Evolutionary conservation across 2,329 filamentous ascomycete species (phyloP), one percentile per base, ranked within the genome.

Genomic region (Sporothrix phasma): DNA sequence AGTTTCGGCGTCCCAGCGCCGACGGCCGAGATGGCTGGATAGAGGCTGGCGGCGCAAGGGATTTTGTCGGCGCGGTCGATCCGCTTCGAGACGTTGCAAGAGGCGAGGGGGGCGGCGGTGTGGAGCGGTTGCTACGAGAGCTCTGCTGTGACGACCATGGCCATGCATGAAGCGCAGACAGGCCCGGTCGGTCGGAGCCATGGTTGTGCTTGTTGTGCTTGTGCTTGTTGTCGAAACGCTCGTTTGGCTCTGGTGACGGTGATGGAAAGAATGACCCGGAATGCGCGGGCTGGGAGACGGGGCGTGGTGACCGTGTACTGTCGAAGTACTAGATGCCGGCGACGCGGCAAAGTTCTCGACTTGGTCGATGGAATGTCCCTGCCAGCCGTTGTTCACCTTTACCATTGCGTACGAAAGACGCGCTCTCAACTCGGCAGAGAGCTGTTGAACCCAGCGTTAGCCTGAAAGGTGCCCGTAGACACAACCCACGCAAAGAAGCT

Each of bases 331-430:
- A 58, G 87, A 81, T 39, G 81, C 77, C 29, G 86, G 85, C 1
- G 88, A 90, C 22, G 80, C 83, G 65, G 81, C 84, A 46, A 90
- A 76, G 54, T 84, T 84, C 75, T 93, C 90, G 34, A 93, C 84
- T 74, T 93, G 89, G 63, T 88, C 86, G 65, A 94, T 84, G 19
- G 85, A 86, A 67, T 88, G 86, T 59, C 87, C 83, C 75, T 96
- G 89, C 88, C 92, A 94, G 65, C 90, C 91, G 72, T 95, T 87
- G 73, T 91, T 90, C 46, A 97, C 89, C 75, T 96, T 97, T 72
- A 95, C 83, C 83, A 96, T 94, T 68, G 93, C 93, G 74, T 97
- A 97, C 6, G 91, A 90, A 31, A 97, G 81, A 70, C 91, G 88
- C 60, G 91, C 87, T 72, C 88, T 88, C 61, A 97, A 81, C 72